Evolutionary conservation across 306 rosid genomes (phyloP), one percentile per base, ranked within the genome.

Genomic region (Clitoria ternatea): DNA sequence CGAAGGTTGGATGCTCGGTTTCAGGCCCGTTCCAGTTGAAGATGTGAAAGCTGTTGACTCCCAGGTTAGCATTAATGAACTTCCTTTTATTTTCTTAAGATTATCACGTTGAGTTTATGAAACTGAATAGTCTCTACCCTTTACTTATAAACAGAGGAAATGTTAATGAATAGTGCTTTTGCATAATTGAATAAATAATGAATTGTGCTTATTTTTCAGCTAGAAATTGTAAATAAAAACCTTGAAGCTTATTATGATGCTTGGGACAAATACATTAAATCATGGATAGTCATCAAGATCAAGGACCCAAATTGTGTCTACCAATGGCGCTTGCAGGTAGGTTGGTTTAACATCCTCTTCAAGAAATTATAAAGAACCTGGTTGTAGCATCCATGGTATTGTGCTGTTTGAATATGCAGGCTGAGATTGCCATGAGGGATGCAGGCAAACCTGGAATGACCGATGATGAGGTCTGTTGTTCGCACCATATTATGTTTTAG

Each of bases 1-100:
- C 43, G 99, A 94, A 85, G 99, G 97, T 49, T 94, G 96, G 99
- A 94, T 91, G 97, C 97, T 94, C 67, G 99, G 99, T 50, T 94
- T 91, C 88, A 87, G 82, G 78, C 92, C 97, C 20, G 69, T 84
- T 80, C 92, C 96, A 1, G 37, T 63, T 35, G 96, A 94, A 73
- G 80, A 49, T 45, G 96, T 91, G 43, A 86, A 77, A 77, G 82
- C 64, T 0, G 85, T 91, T 71, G 90, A 95, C 87, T 92, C 96
- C 48, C 96, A 90, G 92, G 98, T 94, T 69, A 78, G 85, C 61
- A 74, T 18, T 33, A 4, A 35, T 10, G 2, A 72, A 42, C 17
- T 36, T 9, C 52, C 3, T 66, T 54, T 60, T 29, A 24, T 15
- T 60, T 57, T 26, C 48, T 66, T 37, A 45, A 9, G 45, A 60